A percentile compares a stretch with the other conserved stretches of the same genome.
phyloP scores from a whole-genome alignment of 306 rosid species.

The Cucumis melo region DNA sequence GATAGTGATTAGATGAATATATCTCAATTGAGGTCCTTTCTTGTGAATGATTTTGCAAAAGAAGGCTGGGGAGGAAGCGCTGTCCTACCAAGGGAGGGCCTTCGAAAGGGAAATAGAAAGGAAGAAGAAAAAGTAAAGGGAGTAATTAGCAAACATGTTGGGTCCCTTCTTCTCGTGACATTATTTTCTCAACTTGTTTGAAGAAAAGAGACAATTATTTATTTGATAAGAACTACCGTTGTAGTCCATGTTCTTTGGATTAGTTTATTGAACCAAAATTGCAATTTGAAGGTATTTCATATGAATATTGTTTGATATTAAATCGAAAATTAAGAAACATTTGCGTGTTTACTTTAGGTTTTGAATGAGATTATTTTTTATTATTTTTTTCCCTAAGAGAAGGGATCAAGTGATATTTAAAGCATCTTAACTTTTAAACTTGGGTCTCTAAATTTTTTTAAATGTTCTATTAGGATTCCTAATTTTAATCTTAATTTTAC shows the following conservation, averaged over 20 bases:
- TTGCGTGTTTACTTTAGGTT: not conserved
- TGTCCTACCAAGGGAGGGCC: not conserved
- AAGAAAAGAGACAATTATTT: not conserved
- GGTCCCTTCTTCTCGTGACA: constrained; percentile 2
- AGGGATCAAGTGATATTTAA: not conserved
- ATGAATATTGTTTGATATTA: not conserved
- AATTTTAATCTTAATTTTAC: too few species aligned
- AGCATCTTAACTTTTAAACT: too few species aligned
- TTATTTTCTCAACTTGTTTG: not conserved
- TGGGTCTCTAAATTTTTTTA: too few species aligned
- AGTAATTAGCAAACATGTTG: not conserved
- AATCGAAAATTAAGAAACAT: not conserved
- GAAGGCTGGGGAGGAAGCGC: not conserved
- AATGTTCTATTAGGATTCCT: too few species aligned
- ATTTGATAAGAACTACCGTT: not conserved
- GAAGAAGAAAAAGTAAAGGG: not conserved
- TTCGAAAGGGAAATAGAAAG: not conserved
- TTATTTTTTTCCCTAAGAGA: too few species aligned
- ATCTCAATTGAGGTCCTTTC: not conserved
- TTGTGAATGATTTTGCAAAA: not conserved
- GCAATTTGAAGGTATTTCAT: not conserved
- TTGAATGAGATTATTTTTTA: too few species aligned
- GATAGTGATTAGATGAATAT: not conserved
- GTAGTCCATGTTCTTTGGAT: not conserved
- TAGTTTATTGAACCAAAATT: not conserved